Evolutionary conservation across 805 yeast genomes (phyloP).

Genomic region (Candida michaelii): DNA sequence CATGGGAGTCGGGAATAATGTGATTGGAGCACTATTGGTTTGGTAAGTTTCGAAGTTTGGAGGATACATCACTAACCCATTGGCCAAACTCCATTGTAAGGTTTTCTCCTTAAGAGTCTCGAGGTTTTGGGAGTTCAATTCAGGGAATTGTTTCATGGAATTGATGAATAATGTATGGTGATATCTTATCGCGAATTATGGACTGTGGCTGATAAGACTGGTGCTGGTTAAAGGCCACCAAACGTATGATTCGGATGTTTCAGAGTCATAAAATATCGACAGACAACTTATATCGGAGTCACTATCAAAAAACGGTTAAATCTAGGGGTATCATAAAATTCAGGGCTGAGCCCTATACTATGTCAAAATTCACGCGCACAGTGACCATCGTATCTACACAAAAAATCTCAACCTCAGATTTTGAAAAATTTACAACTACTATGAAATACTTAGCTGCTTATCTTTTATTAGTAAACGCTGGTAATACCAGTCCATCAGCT

Average conservation of each 20-base stretch:
- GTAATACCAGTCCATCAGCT: conserved; percentile 91
- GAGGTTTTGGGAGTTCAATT: conserved; percentile 26
- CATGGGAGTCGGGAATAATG: conserved; percentile 88
- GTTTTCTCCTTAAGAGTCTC: conserved; percentile 43
- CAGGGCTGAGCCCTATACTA: not conserved
- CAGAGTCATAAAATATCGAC: too few species aligned
- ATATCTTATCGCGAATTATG: conserved; percentile 1
- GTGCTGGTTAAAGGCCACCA: not conserved
- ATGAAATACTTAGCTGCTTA: conserved; percentile 99
- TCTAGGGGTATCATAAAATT: not conserved
- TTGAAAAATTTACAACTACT: conserved; percentile 4
- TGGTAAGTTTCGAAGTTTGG: conserved; percentile 46
- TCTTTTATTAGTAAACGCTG: conserved; percentile 96
- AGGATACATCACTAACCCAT: conserved; percentile 84
- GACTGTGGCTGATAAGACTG: not conserved
- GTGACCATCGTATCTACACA: not conserved
- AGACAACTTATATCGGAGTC: too few species aligned
- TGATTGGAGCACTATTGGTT: conserved; percentile 78
- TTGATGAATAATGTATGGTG: not conserved
- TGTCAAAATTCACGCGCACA: not conserved
- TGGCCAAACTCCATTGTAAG: conserved; percentile 73
- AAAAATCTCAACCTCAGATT: not conserved
- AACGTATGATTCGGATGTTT: too few species aligned
- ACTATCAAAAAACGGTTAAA: too few species aligned
- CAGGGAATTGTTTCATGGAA: conserved; percentile 35